Evolutionary conservation across 2,329 filamentous ascomycete genomes (phyloP).

Genomic region (Nigrospora oryzae): DNA sequence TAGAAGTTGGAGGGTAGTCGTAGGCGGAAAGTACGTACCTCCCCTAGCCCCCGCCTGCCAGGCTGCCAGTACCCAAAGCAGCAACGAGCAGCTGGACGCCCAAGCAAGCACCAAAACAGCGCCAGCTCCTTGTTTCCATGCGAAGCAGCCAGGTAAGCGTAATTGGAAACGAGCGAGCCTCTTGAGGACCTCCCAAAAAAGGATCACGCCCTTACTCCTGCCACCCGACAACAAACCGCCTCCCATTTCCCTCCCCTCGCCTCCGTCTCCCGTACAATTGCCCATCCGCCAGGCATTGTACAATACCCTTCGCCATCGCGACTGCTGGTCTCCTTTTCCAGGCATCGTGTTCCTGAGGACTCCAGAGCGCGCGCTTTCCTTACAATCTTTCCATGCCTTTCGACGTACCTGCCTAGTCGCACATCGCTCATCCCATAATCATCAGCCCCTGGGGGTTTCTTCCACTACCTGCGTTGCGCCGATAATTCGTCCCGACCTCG

Average conservation of each 20-base stretch:
- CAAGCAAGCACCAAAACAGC: too few species aligned
- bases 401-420: too few species aligned
- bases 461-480: too few species aligned
- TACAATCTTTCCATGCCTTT: not conserved
- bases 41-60: too few species aligned
- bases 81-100: too few species aligned
- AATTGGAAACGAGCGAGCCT: not conserved
- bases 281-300: constrained; percentile 1
- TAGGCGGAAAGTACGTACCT: too few species aligned
- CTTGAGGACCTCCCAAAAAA: not conserved
- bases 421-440: not conserved
- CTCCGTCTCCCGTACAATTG: not conserved
- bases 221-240: not conserved
- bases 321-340: constrained; percentile 1
- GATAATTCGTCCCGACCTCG: too few species aligned
- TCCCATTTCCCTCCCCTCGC: not conserved
- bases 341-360: constrained; percentile 1
- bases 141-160: constrained; percentile 1
- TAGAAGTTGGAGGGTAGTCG: too few species aligned
- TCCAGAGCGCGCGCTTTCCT: constrained; percentile 1
- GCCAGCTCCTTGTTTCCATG: too few species aligned
- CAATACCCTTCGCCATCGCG: not conserved
- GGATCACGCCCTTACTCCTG: not conserved
- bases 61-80: too few species aligned
- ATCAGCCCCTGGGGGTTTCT: constrained; percentile 1